Evolutionary conservation across 768 basidiomycete genomes (phyloP).

Genomic region (Boletus rubropictus): DNA sequence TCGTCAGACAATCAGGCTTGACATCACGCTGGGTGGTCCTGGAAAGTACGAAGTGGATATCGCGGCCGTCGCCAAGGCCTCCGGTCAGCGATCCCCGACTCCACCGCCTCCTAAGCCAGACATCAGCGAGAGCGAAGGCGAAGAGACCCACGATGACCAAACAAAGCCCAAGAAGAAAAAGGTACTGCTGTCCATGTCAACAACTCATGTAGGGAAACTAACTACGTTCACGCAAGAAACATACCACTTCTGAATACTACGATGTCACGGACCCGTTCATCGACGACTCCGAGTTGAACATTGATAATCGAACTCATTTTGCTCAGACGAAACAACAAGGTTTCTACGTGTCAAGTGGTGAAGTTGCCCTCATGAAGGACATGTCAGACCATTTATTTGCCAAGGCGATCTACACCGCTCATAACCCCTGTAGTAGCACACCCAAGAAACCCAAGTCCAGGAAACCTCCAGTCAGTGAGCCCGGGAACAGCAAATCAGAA

Average conservation of each 20-base stretch:
- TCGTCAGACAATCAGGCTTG: slow-evolving; percentile 61
- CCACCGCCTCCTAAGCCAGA: slow-evolving; percentile 46
- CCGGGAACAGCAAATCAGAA: slow-evolving; percentile 23
- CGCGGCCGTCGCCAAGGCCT: slow-evolving; percentile 47
- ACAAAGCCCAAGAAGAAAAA: slow-evolving; percentile 36
- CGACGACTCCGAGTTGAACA: slow-evolving; percentile 89
- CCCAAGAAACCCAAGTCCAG: slow-evolving; percentile 72
- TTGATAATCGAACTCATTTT: slow-evolving; percentile 88
- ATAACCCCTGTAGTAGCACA: slow-evolving; percentile 35
- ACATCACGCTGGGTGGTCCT: slow-evolving; percentile 67
- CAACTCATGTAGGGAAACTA: not conserved
- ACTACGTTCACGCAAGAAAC: slow-evolving; percentile 39
- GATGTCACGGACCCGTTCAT: slow-evolving; percentile 92
- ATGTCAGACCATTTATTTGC: slow-evolving; percentile 33
- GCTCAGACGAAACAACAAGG: slow-evolving; percentile 89
- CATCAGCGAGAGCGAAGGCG: slow-evolving; percentile 52
- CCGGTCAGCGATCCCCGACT: slow-evolving; percentile 59
- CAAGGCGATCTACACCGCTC: slow-evolving; percentile 5
- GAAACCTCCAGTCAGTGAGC: slow-evolving; percentile 33
- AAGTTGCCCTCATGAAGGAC: slow-evolving; percentile 82
- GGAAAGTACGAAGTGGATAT: slow-evolving; percentile 73
- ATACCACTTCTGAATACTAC: slow-evolving; percentile 68
- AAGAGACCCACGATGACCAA: slow-evolving; percentile 36
- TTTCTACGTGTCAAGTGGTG: slow-evolving; percentile 87
- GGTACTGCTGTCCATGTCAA: slow-evolving; percentile 21